Conservation (phyloP, 202 grass and related monocot genomes). For the Dendrocalamus latiflorus region DNA sequence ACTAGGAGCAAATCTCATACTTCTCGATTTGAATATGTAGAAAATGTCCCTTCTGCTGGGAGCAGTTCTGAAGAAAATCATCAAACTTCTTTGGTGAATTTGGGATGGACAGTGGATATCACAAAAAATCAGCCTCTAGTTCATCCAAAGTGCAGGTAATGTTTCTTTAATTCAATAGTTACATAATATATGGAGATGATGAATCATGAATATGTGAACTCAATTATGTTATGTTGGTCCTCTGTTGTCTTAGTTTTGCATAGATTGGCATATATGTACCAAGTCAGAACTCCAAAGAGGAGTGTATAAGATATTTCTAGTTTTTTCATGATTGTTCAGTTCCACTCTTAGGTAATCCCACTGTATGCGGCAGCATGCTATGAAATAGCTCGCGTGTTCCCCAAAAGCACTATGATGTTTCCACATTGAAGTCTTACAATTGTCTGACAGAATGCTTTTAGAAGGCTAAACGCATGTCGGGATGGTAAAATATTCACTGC, state of each 20-base stretch:
- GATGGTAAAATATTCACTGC: background rate
- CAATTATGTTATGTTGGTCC: background rate
- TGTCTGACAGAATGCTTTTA: background rate
- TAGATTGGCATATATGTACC: background rate
- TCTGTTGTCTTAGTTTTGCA: background rate
- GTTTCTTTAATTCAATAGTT: background rate
- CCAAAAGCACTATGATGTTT: background rate
- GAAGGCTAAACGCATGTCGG: background rate
- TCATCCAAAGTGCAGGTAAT: conserved; percentile 79
- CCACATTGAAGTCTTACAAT: background rate
- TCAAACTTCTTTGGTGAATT: conserved; percentile 90
- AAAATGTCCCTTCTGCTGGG: conserved; percentile 42
- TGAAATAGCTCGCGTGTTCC: background rate
- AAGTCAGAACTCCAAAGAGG: background rate
- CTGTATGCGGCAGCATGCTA: background rate
- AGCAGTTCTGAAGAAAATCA: conserved; percentile 45
- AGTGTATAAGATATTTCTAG: background rate
- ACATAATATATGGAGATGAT: background rate
- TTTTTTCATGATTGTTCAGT: no score
- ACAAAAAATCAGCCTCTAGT: conserved; percentile 51
- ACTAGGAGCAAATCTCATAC: conserved; percentile 45
- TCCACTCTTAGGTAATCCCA: background rate
- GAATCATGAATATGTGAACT: conserved; percentile 1
- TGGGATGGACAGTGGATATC: conserved; percentile 76
- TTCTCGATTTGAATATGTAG: conserved; percentile 93